Base-by-base conservation (phyloP, 495 filamentous ascomycete genomes). In the Lepraria neglecta region DNA sequence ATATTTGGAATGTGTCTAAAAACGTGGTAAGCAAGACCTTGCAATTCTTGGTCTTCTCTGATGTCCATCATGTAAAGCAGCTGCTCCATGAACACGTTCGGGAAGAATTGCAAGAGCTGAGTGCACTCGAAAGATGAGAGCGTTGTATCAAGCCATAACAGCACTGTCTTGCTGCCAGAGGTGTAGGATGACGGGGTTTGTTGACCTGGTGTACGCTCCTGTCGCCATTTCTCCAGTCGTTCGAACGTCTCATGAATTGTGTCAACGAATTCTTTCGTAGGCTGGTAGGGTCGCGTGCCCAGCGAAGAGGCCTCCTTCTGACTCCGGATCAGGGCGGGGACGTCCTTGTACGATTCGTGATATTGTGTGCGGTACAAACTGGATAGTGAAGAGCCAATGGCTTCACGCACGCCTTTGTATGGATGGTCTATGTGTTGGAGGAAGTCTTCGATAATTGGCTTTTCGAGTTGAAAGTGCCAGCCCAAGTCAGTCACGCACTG, bases 51-150 rank as follows among this genome's bases (percentile, higher is more conserved):
- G 69, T 99, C 94, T 74, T 99, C 94, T 72, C 96, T 97, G 65
- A 99, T 89, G 71, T 99, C 94, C 94, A 99, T 99, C 94, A 99
- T 99, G 75, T 97, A 91, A 50, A 99, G 76, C 52, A 97, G 82
- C 72, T 96, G 86, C 45, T 90, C 89, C 64, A 95, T 91, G 65
- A 97, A 91, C 9, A 88, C 78, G 55, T 89, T 80, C 1, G 90
- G 88, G 78, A 97, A 96, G 83, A 96, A 97, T 3, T 87, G 82
- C 10, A 94, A 83, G 12, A 97, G 82, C 66, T 92, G 87, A 0
- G 85, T 95, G 75, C 94, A 99, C 70, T 99, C 95, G 63, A 91
- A 87, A 0, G 89, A 92, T 2, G 89, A 88, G 4, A 99, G 78
- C 28, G 90, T 95, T 40, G 85, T 87, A 73, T 99, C 92, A 28